Conservation (phyloP, 805 yeast species). For the Kluyveromyces nonfermentans region DNA sequence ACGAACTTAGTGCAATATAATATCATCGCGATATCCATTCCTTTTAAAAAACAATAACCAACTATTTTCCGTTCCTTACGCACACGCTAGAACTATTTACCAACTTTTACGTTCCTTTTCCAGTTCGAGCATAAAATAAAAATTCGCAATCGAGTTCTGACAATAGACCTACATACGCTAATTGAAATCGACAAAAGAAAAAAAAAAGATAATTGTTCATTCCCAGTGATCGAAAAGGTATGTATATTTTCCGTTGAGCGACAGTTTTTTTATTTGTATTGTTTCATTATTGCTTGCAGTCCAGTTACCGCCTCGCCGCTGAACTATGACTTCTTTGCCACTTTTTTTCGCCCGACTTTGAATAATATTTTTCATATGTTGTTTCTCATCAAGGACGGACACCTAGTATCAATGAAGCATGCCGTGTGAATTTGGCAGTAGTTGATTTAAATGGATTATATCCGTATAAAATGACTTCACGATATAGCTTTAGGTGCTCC, state of each 20-base stretch:
- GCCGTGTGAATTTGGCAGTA: no score
- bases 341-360: no score
- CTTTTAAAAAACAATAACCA: slow-evolving; percentile 9
- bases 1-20: slow-evolving; percentile 24
- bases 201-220: neutral
- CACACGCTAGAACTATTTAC: neutral
- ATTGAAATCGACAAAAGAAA: no score
- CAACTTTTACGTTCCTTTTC: slow-evolving; percentile 1
- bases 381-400: no score
- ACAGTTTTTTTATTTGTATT: neutral
- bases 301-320: no score
- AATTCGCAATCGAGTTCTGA: neutral
- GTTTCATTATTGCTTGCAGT: neutral
- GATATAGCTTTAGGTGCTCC: no score
- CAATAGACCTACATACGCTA: neutral
- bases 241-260: neutral
- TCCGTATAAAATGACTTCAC: no score
- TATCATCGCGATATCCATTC: slow-evolving; percentile 2
- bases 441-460: no score
- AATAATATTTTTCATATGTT: no score
- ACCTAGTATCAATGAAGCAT: no score
- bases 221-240: neutral
- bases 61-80: slow-evolving; percentile 15
- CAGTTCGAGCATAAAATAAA: neutral
- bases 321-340: no score